Base-by-base conservation (phyloP, 2,329 filamentous ascomycete species). In the Phoma sp. region DNA sequence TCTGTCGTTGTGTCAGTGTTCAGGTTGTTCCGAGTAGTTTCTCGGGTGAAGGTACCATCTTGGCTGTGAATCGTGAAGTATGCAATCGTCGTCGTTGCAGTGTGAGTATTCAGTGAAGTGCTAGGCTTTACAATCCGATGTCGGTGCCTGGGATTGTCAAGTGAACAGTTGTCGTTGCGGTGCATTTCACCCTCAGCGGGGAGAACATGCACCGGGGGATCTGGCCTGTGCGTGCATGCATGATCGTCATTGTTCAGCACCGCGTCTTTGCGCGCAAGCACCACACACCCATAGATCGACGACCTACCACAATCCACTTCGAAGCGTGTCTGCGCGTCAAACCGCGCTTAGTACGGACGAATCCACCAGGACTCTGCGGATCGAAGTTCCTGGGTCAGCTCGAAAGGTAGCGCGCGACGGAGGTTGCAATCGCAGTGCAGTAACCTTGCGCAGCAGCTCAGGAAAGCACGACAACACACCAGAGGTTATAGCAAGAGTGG, bases 1-100 rank as follows among this genome's bases (percentile, higher is more conserved):
- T 90, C 95, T 97, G 71, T 45, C 24, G 3, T 32, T n/a, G 32
- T 29, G 43, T 44, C 33, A 51, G 45, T 45, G 32, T 31, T 46
- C 6, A 17, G n/a, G 32, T 17, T n/a, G 17, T 35, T 17, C n/a
- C 53, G 22, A 29, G n/a, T 51, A 13, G 19, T 13, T 24, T 33
- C n/a, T 22, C 19, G 39, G 22, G 27, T 25, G 29, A 6, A 22
- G 2, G 44, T 6, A 64, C 63, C 64, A 67, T 65, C 27, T 44
- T 57, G 39, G 29, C 31, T 15, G 38, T 27, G 41, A n/a, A 19
- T 8, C 13, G 47, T n/a, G 32, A 19, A 21, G 3, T 1, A 3
- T 36, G 17, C 10, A 24, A 2, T 32, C 29, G 13, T 2, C 15
- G n/a, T 8, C n/a, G 24, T 15, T 41, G 15, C 41, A 35, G 21